Conservation (phyloP, 2,329 filamentous ascomycete genomes). For the Diaporthe batatas region DNA sequence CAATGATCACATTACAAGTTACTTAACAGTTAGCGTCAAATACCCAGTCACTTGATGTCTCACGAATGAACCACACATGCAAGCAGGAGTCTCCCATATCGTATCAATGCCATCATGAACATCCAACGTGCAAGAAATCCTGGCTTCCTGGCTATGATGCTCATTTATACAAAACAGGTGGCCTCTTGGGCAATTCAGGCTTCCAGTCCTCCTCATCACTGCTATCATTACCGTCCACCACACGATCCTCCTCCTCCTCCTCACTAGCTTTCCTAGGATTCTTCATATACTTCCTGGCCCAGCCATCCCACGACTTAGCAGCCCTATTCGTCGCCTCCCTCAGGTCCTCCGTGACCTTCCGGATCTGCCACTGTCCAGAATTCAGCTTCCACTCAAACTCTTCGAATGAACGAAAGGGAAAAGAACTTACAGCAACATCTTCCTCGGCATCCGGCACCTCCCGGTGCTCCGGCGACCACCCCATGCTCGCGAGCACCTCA, state of each 20-base stretch:
- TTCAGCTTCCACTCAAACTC: not conserved
- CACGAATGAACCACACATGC: no score
- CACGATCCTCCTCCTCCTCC: not conserved
- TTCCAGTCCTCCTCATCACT: conserved; percentile 1
- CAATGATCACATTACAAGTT: no score
- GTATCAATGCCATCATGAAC: not conserved
- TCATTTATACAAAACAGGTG: conserved; percentile 1
- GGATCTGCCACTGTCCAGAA: conserved; percentile 27
- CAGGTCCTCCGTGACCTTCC: conserved; percentile 18
- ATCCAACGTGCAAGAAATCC: accelerated
- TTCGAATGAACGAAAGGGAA: no score
- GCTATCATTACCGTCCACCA: not conserved
- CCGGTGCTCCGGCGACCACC: conserved; percentile 18
- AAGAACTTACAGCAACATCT: conserved; percentile 20
- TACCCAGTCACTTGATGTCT: no score
- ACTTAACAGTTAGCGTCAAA: no score
- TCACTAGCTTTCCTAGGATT: not conserved
- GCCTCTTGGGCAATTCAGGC: conserved; percentile 7
- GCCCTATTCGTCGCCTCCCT: conserved; percentile 11
- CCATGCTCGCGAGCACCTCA: conserved; percentile 19
- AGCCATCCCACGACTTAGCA: conserved; percentile 22
- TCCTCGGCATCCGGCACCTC: conserved; percentile 16
- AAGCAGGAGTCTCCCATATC: not conserved
- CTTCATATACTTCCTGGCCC: conserved; percentile 14
- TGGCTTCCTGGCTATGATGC: no score